Evolutionary conservation across 2,329 filamentous ascomycete genomes (phyloP).

Genomic region (Dactylella cylindrospora): DNA sequence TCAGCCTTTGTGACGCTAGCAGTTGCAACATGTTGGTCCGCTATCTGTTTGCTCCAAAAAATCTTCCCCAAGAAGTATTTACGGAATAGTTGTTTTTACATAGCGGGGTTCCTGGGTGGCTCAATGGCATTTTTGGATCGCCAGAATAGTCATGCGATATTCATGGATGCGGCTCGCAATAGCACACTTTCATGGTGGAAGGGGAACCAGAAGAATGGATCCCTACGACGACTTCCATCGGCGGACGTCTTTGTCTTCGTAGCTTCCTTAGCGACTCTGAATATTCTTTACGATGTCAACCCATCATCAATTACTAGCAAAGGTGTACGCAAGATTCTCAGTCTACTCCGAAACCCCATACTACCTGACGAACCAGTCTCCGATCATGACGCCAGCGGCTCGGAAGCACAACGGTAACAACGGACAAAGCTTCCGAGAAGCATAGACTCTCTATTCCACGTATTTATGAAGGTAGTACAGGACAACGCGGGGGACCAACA

Average conservation of each 20-base stretch:
- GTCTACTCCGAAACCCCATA: slow-evolving; percentile 7
- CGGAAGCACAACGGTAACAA: no score
- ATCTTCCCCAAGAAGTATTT: slow-evolving; percentile 13
- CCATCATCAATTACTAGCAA: slow-evolving; percentile 28
- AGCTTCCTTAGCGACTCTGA: slow-evolving; percentile 15
- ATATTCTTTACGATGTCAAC: slow-evolving; percentile 23
- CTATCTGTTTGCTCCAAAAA: slow-evolving; percentile 27
- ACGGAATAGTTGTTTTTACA: slow-evolving; percentile 11
- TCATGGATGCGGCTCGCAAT: slow-evolving; percentile 24
- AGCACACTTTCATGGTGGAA: slow-evolving; percentile 29
- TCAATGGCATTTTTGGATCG: slow-evolving; percentile 23
- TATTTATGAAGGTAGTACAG: no score
- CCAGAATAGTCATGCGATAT: slow-evolving; percentile 8
- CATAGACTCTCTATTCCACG: no score
- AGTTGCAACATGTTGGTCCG: slow-evolving; percentile 31
- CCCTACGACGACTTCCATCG: slow-evolving; percentile 5
- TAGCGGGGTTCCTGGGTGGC: slow-evolving; percentile 23
- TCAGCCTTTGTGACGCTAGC: slow-evolving; percentile 16
- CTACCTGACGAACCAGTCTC: no score
- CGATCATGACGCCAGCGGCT: no score
- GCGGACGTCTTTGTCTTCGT: slow-evolving; percentile 21
- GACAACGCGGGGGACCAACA: no score
- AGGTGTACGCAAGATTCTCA: slow-evolving; percentile 9
- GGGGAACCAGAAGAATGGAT: slow-evolving; percentile 4
- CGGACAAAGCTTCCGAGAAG: no score